Conservation (phyloP, 139 green algal genomes). For the Tetradesmus obliquus region DNA sequence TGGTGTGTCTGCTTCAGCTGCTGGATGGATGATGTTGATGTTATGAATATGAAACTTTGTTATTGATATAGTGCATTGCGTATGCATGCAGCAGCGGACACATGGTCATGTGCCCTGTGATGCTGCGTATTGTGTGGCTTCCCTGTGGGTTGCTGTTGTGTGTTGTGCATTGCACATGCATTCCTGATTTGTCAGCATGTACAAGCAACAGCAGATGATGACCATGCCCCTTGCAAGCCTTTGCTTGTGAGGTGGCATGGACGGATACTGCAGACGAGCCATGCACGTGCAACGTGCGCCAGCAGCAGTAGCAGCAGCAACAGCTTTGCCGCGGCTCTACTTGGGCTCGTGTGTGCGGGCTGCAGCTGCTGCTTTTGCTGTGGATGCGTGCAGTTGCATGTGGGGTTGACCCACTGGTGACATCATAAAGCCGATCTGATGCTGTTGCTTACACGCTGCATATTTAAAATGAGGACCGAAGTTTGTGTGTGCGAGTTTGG, state of each 20-base stretch:
- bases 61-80: too few relatives aligned
- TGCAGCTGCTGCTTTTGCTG: neutral
- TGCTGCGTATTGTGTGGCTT: neutral
- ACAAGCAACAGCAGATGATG: slow-evolving; percentile 33
- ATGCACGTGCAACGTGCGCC: slow-evolving; percentile 4
- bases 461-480: too few relatives aligned
- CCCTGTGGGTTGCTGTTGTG: neutral
- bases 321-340: neutral
- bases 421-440: slow-evolving; percentile 45
- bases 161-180: neutral
- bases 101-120: neutral
- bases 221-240: neutral
- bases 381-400: neutral
- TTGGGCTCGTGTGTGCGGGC: neutral
- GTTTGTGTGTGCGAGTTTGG: too few relatives aligned
- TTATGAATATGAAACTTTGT: too few relatives aligned
- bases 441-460: neutral
- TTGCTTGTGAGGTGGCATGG: neutral
- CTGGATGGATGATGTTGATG: too few relatives aligned
- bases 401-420: slow-evolving; percentile 40
- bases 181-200: neutral
- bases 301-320: slow-evolving; percentile 3
- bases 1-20: too few relatives aligned
- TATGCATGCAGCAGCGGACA: neutral
- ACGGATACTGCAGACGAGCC: slow-evolving; percentile 43